Base-by-base conservation (phyloP, 1,139 yeast species). In the Yamadazyma atmosphaerica region DNA sequence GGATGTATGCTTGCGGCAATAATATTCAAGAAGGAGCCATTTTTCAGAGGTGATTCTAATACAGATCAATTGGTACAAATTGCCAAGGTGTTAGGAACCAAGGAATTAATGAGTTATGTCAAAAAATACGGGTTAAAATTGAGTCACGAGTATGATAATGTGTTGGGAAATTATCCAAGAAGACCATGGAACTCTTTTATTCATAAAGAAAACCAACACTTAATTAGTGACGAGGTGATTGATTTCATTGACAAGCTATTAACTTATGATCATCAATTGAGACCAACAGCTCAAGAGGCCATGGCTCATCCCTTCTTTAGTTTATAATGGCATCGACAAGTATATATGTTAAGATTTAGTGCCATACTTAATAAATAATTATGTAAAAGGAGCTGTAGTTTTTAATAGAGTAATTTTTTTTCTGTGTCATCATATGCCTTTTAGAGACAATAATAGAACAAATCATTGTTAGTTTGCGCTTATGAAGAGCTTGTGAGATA, bases 241-340 rank as follows among this genome's bases (percentile, higher is more conserved):
- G 96, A 89, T 60, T 77, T 92, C 51, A 76, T 90, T 46, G 97
- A 90, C 61, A 77, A 82, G 49, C 67, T 94, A 51, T 71, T 94
- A 52, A 78, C 88, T 45, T 94, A 89, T 57, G 98, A 94, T 59
- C 99, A 94, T 59, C 96, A 89, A 59, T 90, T 86, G 58, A 79
- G 99, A 54, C 74, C 90, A 41, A 92, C 98, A 9, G 98, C 98
- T 3, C 77, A 77, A 60, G 98, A 94, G 63, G 97, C 98, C 16
- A 84, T 83, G 79, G 71, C 60, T 18, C 89, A 83, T 64, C 71
- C 75, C 15, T 84, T 76, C 51, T 77, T 77, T 23, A 36, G 30
- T 12, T 19, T 30, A 12, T 15, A 19, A 19, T 9, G 22, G 9
- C 8, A 19, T 6, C 22, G 22, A 19, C 8, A 6, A 6, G 22